phyloP scores from a whole-genome alignment of 768 basidiomycete genomes.

The Calocera viscosa region DNA sequence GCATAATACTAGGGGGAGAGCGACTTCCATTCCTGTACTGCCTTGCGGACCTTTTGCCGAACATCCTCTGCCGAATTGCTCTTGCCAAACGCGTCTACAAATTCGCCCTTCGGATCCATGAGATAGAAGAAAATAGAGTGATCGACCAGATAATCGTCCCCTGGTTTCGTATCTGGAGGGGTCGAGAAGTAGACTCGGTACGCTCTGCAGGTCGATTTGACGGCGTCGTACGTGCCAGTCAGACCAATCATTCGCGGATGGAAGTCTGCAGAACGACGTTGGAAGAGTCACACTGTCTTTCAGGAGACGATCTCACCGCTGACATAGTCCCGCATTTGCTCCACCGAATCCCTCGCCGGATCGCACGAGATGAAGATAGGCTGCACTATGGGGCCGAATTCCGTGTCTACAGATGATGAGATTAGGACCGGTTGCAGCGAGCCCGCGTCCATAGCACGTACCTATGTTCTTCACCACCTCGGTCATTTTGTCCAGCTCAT shows the following conservation, averaged over 20 bases:
- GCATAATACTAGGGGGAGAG: background rate
- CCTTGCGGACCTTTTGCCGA: conserved; percentile 27
- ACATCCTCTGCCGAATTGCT: conserved; percentile 57
- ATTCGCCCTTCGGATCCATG: conserved; percentile 89
- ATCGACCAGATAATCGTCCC: conserved; percentile 94
- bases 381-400: conserved; percentile 53
- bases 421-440: background rate
- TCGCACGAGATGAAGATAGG: conserved; percentile 96
- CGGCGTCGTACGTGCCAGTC: conserved; percentile 69
- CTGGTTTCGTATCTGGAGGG: conserved; percentile 65
- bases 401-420: background rate
- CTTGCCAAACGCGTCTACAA: conserved; percentile 96
- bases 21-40: conserved; percentile 28
- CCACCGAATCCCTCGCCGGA: conserved; percentile 72
- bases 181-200: conserved; percentile 99
- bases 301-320: conserved; percentile 25
- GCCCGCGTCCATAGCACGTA: conserved; percentile 29
- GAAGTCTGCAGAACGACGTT: conserved; percentile 50
- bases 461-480: conserved; percentile 59
- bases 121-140: conserved; percentile 95
- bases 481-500: conserved; percentile 92
- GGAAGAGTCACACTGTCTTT: background rate
- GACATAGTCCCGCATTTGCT: conserved; percentile 34
- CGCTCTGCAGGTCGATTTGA: conserved; percentile 81
- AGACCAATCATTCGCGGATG: conserved; percentile 83